A percentile compares a stretch with the other conserved stretches of the same genome.
Evolutionary conservation across 306 rosid species (phyloP).

Genomic region (Pyrus communis): DNA sequence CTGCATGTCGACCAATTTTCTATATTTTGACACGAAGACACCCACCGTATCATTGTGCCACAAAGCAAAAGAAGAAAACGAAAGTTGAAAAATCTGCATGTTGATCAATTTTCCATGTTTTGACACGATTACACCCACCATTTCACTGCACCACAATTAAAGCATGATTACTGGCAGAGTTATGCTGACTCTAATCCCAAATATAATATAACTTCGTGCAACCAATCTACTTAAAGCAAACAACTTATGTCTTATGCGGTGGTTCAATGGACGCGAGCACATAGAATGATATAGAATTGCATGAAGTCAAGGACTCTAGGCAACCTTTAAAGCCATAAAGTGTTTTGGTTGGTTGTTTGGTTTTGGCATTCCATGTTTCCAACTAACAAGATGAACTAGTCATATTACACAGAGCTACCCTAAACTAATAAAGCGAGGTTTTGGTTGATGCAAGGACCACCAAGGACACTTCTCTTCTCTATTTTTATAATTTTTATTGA

Average conservation of each 20-base stretch:
- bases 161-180: neutral
- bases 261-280: neutral
- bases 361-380: neutral
- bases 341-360: neutral
- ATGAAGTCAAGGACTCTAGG: neutral
- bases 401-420: neutral
- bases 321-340: neutral
- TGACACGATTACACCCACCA: neutral
- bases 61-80: neutral
- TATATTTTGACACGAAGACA: neutral
- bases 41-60: neutral
- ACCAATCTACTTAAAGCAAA: neutral
- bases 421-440: neutral
- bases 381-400: neutral
- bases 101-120: neutral
- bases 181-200: neutral
- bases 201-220: neutral
- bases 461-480: neutral
- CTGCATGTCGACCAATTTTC: neutral
- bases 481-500: neutral
- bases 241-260: neutral
- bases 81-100: too few species aligned
- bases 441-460: conserved; percentile 1
- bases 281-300: neutral
- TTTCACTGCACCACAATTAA: neutral